Base-by-base conservation (phyloP, 345 rosid genomes). In the Arabis alpina region DNA sequence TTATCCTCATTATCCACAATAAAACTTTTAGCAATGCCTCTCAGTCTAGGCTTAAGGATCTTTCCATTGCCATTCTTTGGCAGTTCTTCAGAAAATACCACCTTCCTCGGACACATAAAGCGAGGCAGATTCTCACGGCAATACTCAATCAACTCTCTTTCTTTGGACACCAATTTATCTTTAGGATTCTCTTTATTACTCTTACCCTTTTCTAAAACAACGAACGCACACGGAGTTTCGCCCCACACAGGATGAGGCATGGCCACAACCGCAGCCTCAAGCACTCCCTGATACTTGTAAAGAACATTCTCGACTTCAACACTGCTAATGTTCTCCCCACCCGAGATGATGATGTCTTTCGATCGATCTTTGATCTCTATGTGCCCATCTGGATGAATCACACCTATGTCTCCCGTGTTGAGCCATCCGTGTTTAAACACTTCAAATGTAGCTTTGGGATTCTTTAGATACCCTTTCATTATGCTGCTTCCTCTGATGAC, bases 261-360 rank as follows among this genome's bases (percentile, higher is more conserved):
- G 5, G 86, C 91, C 47, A 88, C 88, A 3, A 80, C 89, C 0
- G 88, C 86, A 0, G 80, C 84, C 47, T 88, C 91, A 5, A 75
- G 16, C 9, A 88, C 83, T 47, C 66, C 55, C 0, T 80, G 81
- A 64, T 85, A 81, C 10, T 32, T 10, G 72, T 82, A 88, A 11
- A 88, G 75, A 27, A 82, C 72, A 6, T 43, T 61, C 71, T 88
- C 94, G 34, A 86, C 48, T 39, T 88, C 88, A 0, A 85, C 73
- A 27, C 85, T 83, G 74, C 88, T 86, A 4, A 88, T 84, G 67
- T 86, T 88, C 64, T 88, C 91, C 0, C 91, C 94, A 4, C 91
- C 86, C 0, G 89, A 85, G 24, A 87, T 85, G 36, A 87, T 87
- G 11, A 87, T 78, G 52, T 87, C 90, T 61, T 85, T 81, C 5